phyloP scores from a whole-genome alignment of 1,139 yeast genomes.

The Pneumocystis wakefieldiae region DNA sequence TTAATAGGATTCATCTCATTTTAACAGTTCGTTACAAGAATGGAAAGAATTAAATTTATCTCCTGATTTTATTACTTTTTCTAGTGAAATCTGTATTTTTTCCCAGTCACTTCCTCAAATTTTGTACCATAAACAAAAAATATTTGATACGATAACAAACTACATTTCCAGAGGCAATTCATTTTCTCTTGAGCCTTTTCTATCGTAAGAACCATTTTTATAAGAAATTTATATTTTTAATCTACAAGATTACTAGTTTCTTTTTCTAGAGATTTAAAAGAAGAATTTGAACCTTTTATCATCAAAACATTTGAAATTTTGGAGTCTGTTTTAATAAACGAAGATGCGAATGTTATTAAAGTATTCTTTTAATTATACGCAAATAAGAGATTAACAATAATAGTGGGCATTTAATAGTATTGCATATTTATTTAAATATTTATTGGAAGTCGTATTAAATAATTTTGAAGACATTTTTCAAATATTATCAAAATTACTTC shows the following conservation, averaged over 20 bases:
- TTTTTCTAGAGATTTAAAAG: conserved; percentile 83
- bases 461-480: conserved; percentile 54
- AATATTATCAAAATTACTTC: conserved; percentile 48
- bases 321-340: conserved; percentile 36
- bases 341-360: conserved; percentile 7
- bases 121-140: conserved; percentile 49
- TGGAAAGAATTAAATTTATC: conserved; percentile 84
- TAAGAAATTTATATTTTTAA: neutral
- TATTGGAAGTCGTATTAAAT: conserved; percentile 48
- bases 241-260: conserved; percentile 43
- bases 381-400: conserved; percentile 31
- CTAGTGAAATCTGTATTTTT: conserved; percentile 38
- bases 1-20: conserved; percentile 38
- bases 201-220: conserved; percentile 34
- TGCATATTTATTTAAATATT: conserved; percentile 79
- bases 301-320: conserved; percentile 38
- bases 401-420: conserved; percentile 77
- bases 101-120: conserved; percentile 69
- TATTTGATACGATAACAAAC: conserved; percentile 39
- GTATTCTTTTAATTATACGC: neutral
- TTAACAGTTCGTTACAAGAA: conserved; percentile 60
- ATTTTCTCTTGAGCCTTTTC: conserved; percentile 61
- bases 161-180: conserved; percentile 46
- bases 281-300: conserved; percentile 70
- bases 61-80: conserved; percentile 51